Evolutionary conservation across 805 yeast species (phyloP).

Genomic region (Candida verbasci): DNA sequence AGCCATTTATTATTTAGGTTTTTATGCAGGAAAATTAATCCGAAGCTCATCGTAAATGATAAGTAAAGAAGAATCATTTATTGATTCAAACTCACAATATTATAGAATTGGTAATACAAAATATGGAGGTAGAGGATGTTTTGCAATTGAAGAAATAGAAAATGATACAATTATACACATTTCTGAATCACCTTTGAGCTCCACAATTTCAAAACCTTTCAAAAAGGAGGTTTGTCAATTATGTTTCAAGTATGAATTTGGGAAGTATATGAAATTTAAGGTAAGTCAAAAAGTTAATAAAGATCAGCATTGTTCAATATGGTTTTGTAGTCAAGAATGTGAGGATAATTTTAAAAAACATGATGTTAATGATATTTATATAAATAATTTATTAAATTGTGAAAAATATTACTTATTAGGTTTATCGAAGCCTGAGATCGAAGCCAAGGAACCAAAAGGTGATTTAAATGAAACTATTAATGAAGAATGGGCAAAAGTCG

Average conservation of each 20-base stretch:
- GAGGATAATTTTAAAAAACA: slow-evolving; percentile 24
- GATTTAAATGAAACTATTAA: slow-evolving; percentile 13
- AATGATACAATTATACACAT: slow-evolving; percentile 36
- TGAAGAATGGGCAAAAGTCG: slow-evolving; percentile 34
- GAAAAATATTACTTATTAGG: slow-evolving; percentile 26
- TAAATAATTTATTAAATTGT: slow-evolving; percentile 29
- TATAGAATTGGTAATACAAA: slow-evolving; percentile 36
- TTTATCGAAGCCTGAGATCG: slow-evolving; percentile 20
- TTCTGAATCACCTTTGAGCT: slow-evolving; percentile 42
- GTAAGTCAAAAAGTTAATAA: slow-evolving; percentile 16
- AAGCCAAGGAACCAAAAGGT: slow-evolving; percentile 15
- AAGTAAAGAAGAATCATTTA: neutral
- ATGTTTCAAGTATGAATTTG: slow-evolving; percentile 49
- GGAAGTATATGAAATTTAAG: slow-evolving; percentile 42
- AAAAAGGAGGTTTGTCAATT: slow-evolving; percentile 58
- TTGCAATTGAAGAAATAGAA: slow-evolving; percentile 39
- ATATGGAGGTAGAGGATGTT: slow-evolving; percentile 62
- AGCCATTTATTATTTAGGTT: too few relatives aligned
- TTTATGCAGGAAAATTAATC: neutral
- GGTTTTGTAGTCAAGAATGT: slow-evolving; percentile 47
- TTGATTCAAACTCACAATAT: slow-evolving; percentile 16
- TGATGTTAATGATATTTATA: slow-evolving; percentile 34
- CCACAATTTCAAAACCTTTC: slow-evolving; percentile 47
- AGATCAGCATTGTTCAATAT: slow-evolving; percentile 24
- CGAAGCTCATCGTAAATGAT: too few relatives aligned